Evolutionary conservation across 225 moss, liverwort and hornwort species (phyloP), one percentile per base, ranked within the genome.

Genomic region (Anthoceros angustus): DNA sequence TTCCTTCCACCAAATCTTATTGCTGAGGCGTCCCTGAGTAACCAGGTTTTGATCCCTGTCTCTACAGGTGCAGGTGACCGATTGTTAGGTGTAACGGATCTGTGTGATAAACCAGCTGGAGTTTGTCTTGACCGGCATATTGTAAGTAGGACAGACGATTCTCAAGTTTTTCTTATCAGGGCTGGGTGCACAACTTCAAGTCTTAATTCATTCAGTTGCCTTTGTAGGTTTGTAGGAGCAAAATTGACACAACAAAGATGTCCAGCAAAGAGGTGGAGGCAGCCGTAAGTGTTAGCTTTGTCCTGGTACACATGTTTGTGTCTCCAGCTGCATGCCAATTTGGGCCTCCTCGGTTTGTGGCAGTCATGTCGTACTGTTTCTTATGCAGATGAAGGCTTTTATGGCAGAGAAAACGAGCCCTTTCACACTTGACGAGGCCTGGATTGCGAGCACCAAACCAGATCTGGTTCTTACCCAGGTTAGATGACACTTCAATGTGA

Each of bases 401-500:
- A 74, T 76, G 61, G 78, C 71, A 67, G 78, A 78, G 45, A 86
- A 79, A 45, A 81, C 80, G 66, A 83, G 75, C 62, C 65, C 72
- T 41, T 80, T 74, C 64, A 80, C 79, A 68, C 70, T 86, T 71
- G 86, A 86, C 63, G 72, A 79, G 45, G 70, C 86, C 61, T 83
- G 86, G 86, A 75, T 86, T 73, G 77, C 75, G 64, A 79, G 74
- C 78, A 79, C 70, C 42, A 79, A 81, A 66, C 83, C 86, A 74
- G 83, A 86, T 70, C 75, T 86, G 48, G 79, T 83, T 9, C 70
- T 83, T 63, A 73, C 80, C 66, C 86, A 86, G 78, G 86, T 50
- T 81, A 74, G 50, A n/a, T 68, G 25, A 48, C 25, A 10, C 9
- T 5, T 1, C 21, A 40, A 43, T 16, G 4, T 50, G 7, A 50